phyloP scores from a whole-genome alignment of 106 monocot genomes.

The Triglochin maritima region DNA sequence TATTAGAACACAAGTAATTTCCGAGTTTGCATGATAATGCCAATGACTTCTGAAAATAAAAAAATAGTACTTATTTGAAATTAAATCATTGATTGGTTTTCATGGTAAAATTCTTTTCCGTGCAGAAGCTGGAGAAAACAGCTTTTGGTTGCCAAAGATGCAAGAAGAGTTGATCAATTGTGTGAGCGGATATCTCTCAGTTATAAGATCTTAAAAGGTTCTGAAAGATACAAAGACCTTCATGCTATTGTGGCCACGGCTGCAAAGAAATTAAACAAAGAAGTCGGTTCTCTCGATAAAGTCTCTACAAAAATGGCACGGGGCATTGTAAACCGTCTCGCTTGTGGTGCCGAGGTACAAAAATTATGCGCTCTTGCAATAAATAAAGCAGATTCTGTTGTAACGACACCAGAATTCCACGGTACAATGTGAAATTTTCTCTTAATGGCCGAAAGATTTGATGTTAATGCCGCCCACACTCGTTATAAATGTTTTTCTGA shows the following conservation, averaged over 20 bases:
- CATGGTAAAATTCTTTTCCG: not conserved
- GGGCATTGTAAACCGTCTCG: constrained; percentile 49
- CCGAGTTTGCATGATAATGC: not conserved
- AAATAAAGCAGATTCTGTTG: constrained; percentile 18
- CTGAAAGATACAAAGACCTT: constrained; percentile 35
- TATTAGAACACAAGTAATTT: no score
- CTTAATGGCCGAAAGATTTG: no score
- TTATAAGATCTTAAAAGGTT: constrained; percentile 43
- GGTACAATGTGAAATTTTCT: no score
- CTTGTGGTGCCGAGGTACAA: constrained; percentile 46
- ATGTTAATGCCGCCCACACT: not conserved
- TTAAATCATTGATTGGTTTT: not conserved
- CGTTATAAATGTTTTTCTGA: not conserved
- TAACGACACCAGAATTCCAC: not conserved
- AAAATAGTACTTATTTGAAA: not conserved
- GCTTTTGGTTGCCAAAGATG: constrained; percentile 64
- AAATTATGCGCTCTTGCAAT: constrained; percentile 34
- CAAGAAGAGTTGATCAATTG: constrained; percentile 74
- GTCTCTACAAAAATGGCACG: constrained; percentile 36
- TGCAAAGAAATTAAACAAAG: constrained; percentile 42
- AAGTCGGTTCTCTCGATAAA: constrained; percentile 41
- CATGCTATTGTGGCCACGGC: constrained; percentile 34
- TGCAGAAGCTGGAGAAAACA: constrained; percentile 79
- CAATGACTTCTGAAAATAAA: not conserved
- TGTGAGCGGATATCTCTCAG: constrained; percentile 63